Evolutionary conservation across 495 filamentous ascomycete genomes (phyloP).

Genomic region (Aspergillus nidulans): DNA sequence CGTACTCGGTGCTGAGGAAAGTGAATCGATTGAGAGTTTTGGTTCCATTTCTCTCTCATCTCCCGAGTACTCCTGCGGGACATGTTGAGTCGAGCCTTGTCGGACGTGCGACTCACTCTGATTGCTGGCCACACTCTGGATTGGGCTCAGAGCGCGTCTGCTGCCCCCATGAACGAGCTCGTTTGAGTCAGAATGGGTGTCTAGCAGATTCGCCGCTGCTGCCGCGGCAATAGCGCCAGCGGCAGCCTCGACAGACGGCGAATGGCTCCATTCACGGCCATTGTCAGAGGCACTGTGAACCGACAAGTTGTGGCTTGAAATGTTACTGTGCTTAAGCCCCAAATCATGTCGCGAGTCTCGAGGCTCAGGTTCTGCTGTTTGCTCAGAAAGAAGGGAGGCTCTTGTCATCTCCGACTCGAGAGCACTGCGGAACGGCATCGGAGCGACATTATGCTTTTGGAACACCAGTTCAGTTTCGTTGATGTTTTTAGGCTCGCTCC

Average conservation of each 20-base stretch:
- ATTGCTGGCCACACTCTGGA: conserved; percentile 82
- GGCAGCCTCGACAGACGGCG: conserved; percentile 43
- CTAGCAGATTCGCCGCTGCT: conserved; percentile 41
- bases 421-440: conserved; percentile 82
- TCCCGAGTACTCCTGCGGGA: conserved; percentile 16
- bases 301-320: conserved; percentile 52
- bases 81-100: conserved; percentile 13
- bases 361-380: conserved; percentile 59
- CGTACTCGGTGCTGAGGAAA: conserved; percentile 52
- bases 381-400: conserved; percentile 80
- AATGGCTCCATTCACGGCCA: conserved; percentile 40
- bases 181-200: conserved; percentile 34
- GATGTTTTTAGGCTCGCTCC: conserved; percentile 43
- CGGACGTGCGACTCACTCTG: conserved; percentile 36
- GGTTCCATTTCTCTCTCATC: conserved; percentile 33
- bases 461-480: conserved; percentile 59
- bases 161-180: conserved; percentile 49
- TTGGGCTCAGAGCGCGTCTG: conserved; percentile 70
- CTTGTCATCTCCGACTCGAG: conserved; percentile 77
- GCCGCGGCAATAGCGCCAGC: conserved; percentile 45
- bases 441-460: conserved; percentile 60
- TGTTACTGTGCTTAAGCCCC: conserved; percentile 54
- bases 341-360: conserved; percentile 46
- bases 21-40: conserved; percentile 46
- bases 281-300: conserved; percentile 49